Base-by-base conservation (phyloP, 345 rosid genomes). In the Kandelia obovata region DNA sequence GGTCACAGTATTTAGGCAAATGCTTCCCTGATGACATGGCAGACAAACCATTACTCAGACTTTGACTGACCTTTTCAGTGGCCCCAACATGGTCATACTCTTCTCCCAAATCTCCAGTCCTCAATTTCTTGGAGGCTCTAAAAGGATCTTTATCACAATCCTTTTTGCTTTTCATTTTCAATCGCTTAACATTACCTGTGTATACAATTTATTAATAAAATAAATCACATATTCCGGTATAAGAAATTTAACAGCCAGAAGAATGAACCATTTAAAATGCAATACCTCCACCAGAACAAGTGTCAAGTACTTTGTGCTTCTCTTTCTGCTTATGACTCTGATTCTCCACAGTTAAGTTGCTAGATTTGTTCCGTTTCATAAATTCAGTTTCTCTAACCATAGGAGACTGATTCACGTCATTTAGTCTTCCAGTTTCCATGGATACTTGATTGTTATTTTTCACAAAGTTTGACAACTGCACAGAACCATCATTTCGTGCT, bases 271-370 rank as follows among this genome's bases (percentile, higher is more conserved):
- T 46, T 56, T 67, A 62, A 63, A 74, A 80, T 53, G 52, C 30
- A 74, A 69, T 85, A 92, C 97, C 96, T 83, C 82, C 95, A 82
- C 81, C 90, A 67, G 79, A 82, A 63, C 58, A 62, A 61, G 66
- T 84, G 56, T 81, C 83, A 28, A 11, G 69, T 31, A 73, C 67
- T 73, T 80, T 86, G 71, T 80, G 75, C 81, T 84, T 81, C 72
- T 77, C 84, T 76, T 84, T 92, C 69, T 68, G 90, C 81, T 81
- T 86, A 70, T 64, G 59, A 63, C 66, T 78, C 35, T 71, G 82
- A 73, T 81, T 82, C 80, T 77, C 86, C 17, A 68, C 71, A 19
- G 67, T 76, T 56, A 77, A 59, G 66, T 83, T 83, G 70, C 67
- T 62, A 57, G 72, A 61, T 77, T 76, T 81, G 69, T 59, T 78